Conservation (phyloP, 2,329 filamentous ascomycete species). For the Elsinoe fawcettii region DNA sequence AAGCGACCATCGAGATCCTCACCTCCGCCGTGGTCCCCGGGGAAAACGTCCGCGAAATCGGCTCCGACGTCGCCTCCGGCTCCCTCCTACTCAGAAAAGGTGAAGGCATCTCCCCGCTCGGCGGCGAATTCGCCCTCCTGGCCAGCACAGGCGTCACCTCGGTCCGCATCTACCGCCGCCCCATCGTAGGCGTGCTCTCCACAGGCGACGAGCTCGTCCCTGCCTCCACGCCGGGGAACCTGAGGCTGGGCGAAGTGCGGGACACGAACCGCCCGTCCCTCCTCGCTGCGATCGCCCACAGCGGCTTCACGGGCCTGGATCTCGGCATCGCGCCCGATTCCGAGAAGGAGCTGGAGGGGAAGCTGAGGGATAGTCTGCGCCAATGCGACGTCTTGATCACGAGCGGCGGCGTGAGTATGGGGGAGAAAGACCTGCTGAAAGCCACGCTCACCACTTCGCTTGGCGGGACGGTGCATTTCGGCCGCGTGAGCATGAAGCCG, state of each 20-base stretch:
- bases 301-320: constrained; percentile 73
- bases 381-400: constrained; percentile 78
- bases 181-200: constrained; percentile 77
- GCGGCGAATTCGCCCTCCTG: constrained; percentile 84
- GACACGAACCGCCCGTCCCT: constrained; percentile 90
- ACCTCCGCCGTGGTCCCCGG: constrained; percentile 65
- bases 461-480: constrained; percentile 91
- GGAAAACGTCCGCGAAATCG: constrained; percentile 86
- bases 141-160: constrained; percentile 71
- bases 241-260: constrained; percentile 76
- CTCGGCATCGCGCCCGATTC: constrained; percentile 76
- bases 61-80: constrained; percentile 71
- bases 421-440: constrained; percentile 91
- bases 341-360: constrained; percentile 64
- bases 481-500: constrained; percentile 93
- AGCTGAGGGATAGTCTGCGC: constrained; percentile 65
- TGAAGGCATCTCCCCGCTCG: constrained; percentile 74
- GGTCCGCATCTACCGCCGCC: constrained; percentile 66
- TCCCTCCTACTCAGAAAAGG: constrained; percentile 66
- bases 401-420: constrained; percentile 94
- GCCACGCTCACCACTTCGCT: constrained; percentile 87
- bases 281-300: constrained; percentile 64
- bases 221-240: constrained; percentile 53
- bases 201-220: constrained; percentile 92
- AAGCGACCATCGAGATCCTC: constrained; percentile 79